Base-by-base conservation (phyloP, 352 stramenopile genomes). In the Globisporangium irregulare region DNA sequence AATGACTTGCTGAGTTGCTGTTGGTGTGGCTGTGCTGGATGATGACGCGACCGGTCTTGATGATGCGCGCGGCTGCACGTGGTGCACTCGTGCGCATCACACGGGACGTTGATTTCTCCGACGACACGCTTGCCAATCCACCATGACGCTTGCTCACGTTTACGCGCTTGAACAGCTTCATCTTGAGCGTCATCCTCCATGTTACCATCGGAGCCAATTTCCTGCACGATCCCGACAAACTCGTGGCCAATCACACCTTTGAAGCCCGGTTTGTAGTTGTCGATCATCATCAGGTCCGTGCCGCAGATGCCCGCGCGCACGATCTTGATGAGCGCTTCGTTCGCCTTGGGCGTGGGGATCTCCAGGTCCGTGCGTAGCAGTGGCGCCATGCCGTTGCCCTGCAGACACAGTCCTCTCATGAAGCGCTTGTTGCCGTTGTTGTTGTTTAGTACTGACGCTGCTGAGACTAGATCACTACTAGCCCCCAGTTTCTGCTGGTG, bases 51-150 rank as follows among this genome's bases (percentile, higher is more conserved):
- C 0, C 14, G 15, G 15, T 50, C 14, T 50, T 20, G 41, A 9
- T 20, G 41, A 50, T 50, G n/a, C 5, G 32, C 51, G 53, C 65
- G 59, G 5, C 65, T 58, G 62, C 77, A 82, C 32, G 65, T 80
- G 14, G 22, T 43, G 69, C 87, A 95, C 10, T 84, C 79, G 15
- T 66, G 64, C 51, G 80, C 71, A 24, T 86, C 78, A 66, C 91
- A 97, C 25, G 87, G 83, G 58, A 97, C 73, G 71, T 98, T 98
- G 58, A 98, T 97, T 74, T 98, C 93, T 20, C 87, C 93, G 29
- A 96, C 93, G 27, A 97, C 91, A 34, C 93, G 89, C 69, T 93
- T 82, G 20, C 85, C 84, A 0, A 96, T 62, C 86, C 82, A 87
- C 15, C 41, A 50, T 15, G 14, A 48, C n/a, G 55, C 14, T 43